Evolutionary conservation across 352 stramenopile genomes (phyloP).

Genomic region (Pythium dissimile): DNA sequence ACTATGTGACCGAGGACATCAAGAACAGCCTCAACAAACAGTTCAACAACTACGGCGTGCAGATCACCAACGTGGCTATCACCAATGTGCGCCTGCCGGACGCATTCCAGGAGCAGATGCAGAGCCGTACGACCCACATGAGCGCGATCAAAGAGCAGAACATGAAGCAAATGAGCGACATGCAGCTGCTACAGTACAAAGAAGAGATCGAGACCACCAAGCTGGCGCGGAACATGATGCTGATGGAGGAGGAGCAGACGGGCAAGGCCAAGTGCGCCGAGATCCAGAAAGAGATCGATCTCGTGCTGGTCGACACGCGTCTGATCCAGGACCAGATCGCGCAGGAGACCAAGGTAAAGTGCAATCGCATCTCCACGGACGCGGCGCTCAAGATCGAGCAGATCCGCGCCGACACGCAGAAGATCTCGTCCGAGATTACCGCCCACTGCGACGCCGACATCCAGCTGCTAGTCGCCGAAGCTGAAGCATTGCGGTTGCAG

Average conservation of each 20-base stretch:
- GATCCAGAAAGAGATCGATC: conserved; percentile 50
- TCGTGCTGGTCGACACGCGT: conserved; percentile 42
- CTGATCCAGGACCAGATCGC: conserved; percentile 42
- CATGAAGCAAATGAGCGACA: conserved; percentile 72
- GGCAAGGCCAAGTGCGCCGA: conserved; percentile 41
- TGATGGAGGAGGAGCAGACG: conserved; percentile 57
- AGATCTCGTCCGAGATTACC: conserved; percentile 39
- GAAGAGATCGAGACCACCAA: conserved; percentile 47
- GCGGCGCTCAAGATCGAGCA: conserved; percentile 36
- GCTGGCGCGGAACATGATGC: conserved; percentile 39
- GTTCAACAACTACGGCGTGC: conserved; percentile 61
- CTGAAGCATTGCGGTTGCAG: conserved; percentile 28
- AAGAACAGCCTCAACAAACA: conserved; percentile 57
- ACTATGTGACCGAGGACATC: conserved; percentile 57
- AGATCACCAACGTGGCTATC: conserved; percentile 62
- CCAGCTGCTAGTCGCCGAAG: conserved; percentile 37
- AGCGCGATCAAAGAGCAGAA: conserved; percentile 64
- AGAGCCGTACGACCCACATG: conserved; percentile 52
- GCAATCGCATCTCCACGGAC: conserved; percentile 43
- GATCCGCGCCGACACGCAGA: conserved; percentile 44
- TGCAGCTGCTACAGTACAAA: conserved; percentile 58
- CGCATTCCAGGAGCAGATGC: conserved; percentile 58
- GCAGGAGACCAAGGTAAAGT: conserved; percentile 43
- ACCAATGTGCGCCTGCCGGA: conserved; percentile 54
- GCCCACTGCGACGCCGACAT: conserved; percentile 42